Percentiles rank a stretch among this genome's conserved stretches.
phyloP scores from a whole-genome alignment of 2,329 filamentous ascomycete genomes.

The Colletotrichum sp. region DNA sequence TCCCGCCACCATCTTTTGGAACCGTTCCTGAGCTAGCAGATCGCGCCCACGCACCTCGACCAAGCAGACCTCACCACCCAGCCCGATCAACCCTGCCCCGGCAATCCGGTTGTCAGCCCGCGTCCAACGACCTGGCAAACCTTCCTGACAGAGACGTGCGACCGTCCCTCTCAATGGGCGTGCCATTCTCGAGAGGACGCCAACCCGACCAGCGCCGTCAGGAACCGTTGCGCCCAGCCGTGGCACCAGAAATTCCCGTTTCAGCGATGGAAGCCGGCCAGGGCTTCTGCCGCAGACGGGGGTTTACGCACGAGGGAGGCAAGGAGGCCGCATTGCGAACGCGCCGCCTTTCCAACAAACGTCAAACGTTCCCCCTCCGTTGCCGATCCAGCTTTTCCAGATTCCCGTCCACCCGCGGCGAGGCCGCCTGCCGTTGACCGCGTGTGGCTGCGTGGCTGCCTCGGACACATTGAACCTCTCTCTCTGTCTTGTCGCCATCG shows the following conservation, averaged over 20 bases:
- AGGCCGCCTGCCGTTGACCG: not conserved
- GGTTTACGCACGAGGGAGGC: not conserved
- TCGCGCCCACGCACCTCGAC: not conserved
- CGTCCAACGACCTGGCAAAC: not conserved
- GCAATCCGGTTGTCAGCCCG: not conserved
- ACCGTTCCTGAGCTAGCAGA: constrained; percentile 14
- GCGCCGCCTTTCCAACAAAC: constrained; percentile 8
- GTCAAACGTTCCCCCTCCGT: constrained; percentile 6
- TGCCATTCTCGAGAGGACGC: not conserved
- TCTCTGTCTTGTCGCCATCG: not conserved
- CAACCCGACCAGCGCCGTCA: not conserved
- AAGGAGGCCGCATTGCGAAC: not conserved
- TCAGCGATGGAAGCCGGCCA: not conserved
- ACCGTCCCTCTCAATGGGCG: not conserved
- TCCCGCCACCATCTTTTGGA: not conserved
- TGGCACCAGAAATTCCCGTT: not conserved
- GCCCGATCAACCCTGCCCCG: not conserved
- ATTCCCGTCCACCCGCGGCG: not conserved
- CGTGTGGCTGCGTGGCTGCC: not conserved
- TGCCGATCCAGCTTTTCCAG: not conserved
- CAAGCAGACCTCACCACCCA: not conserved
- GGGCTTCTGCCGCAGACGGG: not conserved
- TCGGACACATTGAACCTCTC: not conserved
- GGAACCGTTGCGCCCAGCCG: not conserved
- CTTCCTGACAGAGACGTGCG: not conserved